Conservation (phyloP, 345 rosid genomes). For the Rhodamnia rubescens region DNA sequence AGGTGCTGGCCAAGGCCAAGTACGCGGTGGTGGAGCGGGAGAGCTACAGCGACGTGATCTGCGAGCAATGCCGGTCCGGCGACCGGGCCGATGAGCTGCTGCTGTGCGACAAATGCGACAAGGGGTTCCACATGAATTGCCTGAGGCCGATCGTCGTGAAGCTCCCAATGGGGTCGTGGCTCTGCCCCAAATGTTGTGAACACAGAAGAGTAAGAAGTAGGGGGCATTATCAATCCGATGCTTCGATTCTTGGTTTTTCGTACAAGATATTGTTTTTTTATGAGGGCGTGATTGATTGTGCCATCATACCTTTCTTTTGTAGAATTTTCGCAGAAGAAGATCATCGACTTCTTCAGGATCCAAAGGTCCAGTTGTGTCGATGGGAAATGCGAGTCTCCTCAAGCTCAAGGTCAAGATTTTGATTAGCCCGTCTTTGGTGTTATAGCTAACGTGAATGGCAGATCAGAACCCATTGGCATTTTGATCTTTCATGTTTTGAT, state of each 20-base stretch:
- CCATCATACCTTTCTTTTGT: not conserved
- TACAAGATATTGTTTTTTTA: not conserved
- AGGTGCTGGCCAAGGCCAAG: constrained; percentile 37
- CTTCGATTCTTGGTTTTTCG: not conserved
- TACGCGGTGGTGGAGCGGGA: constrained; percentile 26
- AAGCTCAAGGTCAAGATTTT: constrained; percentile 27
- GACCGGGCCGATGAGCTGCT: constrained; percentile 65
- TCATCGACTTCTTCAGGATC: constrained; percentile 69
- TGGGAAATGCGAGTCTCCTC: constrained; percentile 21
- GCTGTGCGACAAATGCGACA: constrained; percentile 75
- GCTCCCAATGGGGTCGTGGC: constrained; percentile 77
- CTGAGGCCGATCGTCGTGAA: constrained; percentile 73
- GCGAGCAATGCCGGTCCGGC: constrained; percentile 69
- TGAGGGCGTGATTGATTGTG: constrained; percentile 1
- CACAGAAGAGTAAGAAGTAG: constrained; percentile 77
- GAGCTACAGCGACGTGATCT: constrained; percentile 38
- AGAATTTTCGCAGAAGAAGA: constrained; percentile 85
- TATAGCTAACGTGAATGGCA: not conserved
- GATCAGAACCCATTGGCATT: not conserved
- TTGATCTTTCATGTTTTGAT: not conserved
- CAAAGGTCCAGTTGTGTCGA: constrained; percentile 25
- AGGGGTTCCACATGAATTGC: constrained; percentile 87
- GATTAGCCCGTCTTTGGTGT: not conserved
- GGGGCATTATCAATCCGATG: constrained; percentile 7
- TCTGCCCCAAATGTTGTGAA: constrained; percentile 59